Evolutionary conservation across 352 stramenopile species (phyloP).

Genomic region (Globisporangium emineosum): DNA sequence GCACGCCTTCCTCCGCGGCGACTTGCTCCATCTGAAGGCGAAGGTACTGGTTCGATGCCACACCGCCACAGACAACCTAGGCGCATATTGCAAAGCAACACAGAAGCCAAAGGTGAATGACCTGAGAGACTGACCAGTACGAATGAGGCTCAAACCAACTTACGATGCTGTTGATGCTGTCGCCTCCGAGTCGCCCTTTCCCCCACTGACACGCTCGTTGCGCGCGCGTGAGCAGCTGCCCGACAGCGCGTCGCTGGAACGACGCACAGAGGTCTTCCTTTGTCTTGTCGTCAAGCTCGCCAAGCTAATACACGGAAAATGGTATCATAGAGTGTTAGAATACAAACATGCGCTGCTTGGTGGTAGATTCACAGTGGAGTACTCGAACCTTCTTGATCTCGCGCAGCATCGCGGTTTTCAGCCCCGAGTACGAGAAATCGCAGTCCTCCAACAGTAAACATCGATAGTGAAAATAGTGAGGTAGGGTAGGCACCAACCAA

Average conservation of each 20-base stretch:
- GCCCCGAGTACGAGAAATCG: conserved; percentile 97
- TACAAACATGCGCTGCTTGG: not conserved
- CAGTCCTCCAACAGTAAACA: conserved; percentile 67
- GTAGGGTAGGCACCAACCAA: too few relatives aligned
- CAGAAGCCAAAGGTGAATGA: not conserved
- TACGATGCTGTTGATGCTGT: conserved; percentile 74
- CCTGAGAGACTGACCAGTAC: not conserved
- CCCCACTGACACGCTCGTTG: conserved; percentile 85
- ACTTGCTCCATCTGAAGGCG: conserved; percentile 76
- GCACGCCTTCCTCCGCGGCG: conserved; percentile 44
- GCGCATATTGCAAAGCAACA: not conserved
- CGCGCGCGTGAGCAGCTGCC: conserved; percentile 73
- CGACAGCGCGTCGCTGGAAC: conserved; percentile 83
- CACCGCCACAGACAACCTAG: conserved; percentile 94
- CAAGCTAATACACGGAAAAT: conserved; percentile 44
- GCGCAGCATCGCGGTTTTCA: conserved; percentile 96
- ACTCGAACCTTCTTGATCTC: conserved; percentile 56
- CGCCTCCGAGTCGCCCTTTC: conserved; percentile 39
- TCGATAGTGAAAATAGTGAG: not conserved
- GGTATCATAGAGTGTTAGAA: not conserved
- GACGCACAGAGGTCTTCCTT: conserved; percentile 92
- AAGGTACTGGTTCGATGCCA: conserved; percentile 96
- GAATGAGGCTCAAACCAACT: conserved; percentile 6
- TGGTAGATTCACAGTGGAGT: not conserved
- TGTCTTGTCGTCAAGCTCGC: conserved; percentile 36